Conservation (phyloP, 805 yeast species). For the Kuraishia molischiana region DNA sequence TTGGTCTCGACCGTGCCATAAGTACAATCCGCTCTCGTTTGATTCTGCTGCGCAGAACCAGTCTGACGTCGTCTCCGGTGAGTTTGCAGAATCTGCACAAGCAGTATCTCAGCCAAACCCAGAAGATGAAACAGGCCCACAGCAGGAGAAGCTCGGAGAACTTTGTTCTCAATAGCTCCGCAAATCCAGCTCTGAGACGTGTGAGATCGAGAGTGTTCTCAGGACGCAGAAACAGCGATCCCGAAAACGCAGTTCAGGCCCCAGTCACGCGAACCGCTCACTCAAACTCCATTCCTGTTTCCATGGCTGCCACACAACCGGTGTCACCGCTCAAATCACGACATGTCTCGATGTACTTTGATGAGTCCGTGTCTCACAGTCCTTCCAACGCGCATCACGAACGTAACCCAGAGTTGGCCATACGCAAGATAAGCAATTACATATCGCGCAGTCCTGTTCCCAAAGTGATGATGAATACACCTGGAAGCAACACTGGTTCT, state of each 20-base stretch:
- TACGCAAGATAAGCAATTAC: not conserved
- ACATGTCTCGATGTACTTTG: not conserved
- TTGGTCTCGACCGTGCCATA: slow-evolving; percentile 76
- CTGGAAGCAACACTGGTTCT: not conserved
- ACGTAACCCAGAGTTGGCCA: not conserved
- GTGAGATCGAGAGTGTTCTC: not conserved
- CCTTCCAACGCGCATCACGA: not conserved
- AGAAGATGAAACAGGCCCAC: not conserved
- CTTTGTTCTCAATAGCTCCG: not conserved
- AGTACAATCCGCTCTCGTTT: slow-evolving; percentile 53
- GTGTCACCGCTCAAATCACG: not conserved
- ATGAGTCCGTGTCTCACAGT: not conserved
- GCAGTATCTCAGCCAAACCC: not conserved
- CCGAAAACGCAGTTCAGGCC: not conserved
- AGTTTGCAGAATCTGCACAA: not conserved
- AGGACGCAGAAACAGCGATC: not conserved
- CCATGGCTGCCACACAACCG: not conserved
- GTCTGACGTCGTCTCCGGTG: not conserved
- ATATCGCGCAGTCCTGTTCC: not conserved
- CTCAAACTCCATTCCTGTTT: not conserved
- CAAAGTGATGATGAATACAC: not conserved
- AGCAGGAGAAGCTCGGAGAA: not conserved
- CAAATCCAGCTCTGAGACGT: not conserved
- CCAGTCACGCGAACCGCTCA: not conserved
- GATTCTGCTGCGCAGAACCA: slow-evolving; percentile 20